A percentile compares a stretch with the other conserved stretches of the same genome.
Evolutionary conservation across 2,329 filamentous ascomycete genomes (phyloP).

Genomic region (Fusarium cyanostomum): DNA sequence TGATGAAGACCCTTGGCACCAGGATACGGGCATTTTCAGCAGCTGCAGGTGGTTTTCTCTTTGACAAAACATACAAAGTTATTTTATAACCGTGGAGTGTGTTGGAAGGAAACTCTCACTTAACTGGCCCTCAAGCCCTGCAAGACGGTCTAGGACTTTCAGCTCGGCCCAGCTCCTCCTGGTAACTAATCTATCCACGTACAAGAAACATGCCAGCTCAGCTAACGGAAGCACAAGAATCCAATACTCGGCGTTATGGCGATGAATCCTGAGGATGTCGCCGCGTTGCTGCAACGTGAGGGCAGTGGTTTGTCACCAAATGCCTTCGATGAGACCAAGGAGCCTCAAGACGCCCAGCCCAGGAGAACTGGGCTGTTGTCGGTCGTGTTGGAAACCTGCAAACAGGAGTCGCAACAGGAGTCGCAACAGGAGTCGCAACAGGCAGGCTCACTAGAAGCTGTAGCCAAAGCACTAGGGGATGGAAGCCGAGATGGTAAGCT

Average conservation of each 20-base stretch:
- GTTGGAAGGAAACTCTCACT: not conserved
- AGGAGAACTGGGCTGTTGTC: constrained; percentile 47
- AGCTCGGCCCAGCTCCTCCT: not conserved
- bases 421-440: constrained; percentile 54
- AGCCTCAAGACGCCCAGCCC: constrained; percentile 35
- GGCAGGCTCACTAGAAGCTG: constrained; percentile 51
- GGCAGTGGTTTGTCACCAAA: constrained; percentile 43
- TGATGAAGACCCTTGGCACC: not conserved
- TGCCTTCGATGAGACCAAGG: constrained; percentile 41
- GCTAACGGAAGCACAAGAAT: not conserved
- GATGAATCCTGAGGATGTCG: constrained; percentile 51
- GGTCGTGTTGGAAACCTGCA: constrained; percentile 51
- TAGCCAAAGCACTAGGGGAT: constrained; percentile 64
- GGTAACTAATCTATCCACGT: not conserved
- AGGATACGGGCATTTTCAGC: too few relatives aligned
- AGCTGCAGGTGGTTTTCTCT: too few relatives aligned
- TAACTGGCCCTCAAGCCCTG: not conserved
- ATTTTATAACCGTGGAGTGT: not conserved
- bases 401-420: constrained; percentile 53
- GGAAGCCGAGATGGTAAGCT: constrained; percentile 64
- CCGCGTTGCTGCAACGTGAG: constrained; percentile 48
- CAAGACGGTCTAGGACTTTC: not conserved
- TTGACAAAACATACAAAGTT: not conserved
- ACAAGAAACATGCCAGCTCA: not conserved
- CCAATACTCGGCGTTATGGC: constrained; percentile 17